Conservation (phyloP, 768 basidiomycete genomes). For the Rhodotorula babjevae region DNA sequence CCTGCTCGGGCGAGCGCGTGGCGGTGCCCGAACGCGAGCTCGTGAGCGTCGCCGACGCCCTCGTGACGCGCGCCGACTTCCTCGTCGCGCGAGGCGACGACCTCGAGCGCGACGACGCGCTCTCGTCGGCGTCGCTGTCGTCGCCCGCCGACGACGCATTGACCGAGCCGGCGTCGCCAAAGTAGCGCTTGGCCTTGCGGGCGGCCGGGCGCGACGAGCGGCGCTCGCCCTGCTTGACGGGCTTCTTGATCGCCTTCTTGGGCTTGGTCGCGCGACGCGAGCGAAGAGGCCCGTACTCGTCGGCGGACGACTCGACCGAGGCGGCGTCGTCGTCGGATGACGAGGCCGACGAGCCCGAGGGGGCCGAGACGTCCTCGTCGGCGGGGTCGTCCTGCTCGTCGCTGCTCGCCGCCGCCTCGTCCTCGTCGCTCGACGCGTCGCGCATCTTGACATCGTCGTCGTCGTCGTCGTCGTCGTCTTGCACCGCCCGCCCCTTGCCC, state of each 20-base stretch:
- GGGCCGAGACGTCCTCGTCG: conserved; percentile 10
- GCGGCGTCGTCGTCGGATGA: neutral
- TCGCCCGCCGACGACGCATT: no score
- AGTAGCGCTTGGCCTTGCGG: neutral
- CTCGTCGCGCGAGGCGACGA: neutral
- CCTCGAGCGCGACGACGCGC: neutral
- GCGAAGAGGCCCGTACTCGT: conserved; percentile 1
- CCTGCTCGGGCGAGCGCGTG: neutral
- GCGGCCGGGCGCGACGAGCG: neutral
- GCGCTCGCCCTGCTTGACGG: neutral
- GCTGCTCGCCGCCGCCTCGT: neutral
- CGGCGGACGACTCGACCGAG: neutral
- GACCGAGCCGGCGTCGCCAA: neutral
- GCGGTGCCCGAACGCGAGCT: neutral
- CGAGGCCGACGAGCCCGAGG: neutral
- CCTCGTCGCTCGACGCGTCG: neutral
- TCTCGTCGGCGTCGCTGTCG: neutral
- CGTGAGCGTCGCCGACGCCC: neutral
- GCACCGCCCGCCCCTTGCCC: neutral
- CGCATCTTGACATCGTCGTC: conserved; percentile 5
- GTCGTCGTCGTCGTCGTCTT: neutral
- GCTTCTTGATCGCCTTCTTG: neutral
- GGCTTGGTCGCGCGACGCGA: neutral
- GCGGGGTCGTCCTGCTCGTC: neutral
- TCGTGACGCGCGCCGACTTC: no score